Conservation (phyloP, 2,329 filamentous ascomycete genomes). For the Cordyceps tenuipes region DNA sequence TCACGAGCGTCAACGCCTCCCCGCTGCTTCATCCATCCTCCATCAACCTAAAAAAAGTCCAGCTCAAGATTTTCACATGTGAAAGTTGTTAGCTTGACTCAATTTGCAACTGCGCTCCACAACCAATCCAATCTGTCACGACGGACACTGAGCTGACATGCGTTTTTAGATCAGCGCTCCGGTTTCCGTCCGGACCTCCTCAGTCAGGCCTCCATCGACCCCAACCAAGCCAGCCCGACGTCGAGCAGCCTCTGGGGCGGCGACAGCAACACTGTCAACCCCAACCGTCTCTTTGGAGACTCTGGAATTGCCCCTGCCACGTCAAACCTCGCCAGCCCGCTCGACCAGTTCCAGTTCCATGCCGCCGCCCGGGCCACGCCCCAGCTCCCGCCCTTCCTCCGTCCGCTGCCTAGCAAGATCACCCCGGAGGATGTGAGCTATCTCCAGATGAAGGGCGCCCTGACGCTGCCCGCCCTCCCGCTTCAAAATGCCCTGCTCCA, state of each 20-base stretch:
- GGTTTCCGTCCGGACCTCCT: constrained; percentile 12
- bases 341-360: constrained; percentile 19
- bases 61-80: constrained; percentile 18
- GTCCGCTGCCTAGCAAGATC: constrained; percentile 68
- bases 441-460: constrained; percentile 73
- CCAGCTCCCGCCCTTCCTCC: constrained; percentile 61
- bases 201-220: constrained; percentile 3
- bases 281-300: constrained; percentile 29
- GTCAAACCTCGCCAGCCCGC: constrained; percentile 38
- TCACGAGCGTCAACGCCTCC: constrained; percentile 11
- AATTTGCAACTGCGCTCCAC: background rate
- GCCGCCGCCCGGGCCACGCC: constrained; percentile 20
- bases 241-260: constrained; percentile 17
- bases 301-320: constrained; percentile 31
- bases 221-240: constrained; percentile 10
- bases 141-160: constrained; percentile 3
- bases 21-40: background rate
- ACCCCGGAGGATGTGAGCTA: constrained; percentile 76
- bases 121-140: background rate
- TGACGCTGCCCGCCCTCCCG: constrained; percentile 61
- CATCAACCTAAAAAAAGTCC: background rate
- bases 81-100: constrained; percentile 10
- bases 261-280: constrained; percentile 22
- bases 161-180: constrained; percentile 11
- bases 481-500: constrained; percentile 76